Conservation (phyloP, 305 asterid species). For the Rubia peregrina region DNA sequence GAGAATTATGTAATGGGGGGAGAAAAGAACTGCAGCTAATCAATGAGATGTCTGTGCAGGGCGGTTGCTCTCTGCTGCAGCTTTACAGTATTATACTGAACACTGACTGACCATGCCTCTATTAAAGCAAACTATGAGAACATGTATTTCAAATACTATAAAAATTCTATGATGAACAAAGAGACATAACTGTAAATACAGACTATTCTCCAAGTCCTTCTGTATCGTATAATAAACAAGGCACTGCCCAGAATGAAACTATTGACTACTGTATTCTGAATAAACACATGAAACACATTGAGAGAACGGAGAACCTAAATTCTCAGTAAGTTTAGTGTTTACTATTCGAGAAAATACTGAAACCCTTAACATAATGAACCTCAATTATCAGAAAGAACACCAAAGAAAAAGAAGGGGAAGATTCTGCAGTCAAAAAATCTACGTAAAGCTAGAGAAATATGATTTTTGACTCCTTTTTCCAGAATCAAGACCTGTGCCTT, state of each 20-base stretch:
- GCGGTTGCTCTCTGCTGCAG: background rate
- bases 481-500: background rate
- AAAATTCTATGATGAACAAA: background rate
- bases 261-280: background rate
- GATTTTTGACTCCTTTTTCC: background rate
- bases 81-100: background rate
- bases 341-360: background rate
- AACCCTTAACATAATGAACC: background rate
- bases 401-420: background rate
- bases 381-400: background rate
- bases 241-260: background rate
- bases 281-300: background rate
- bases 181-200: background rate
- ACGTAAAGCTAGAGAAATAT: background rate
- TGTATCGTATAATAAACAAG: background rate
- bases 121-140: background rate
- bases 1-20: background rate
- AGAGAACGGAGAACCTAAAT: slow-evolving; percentile 1
- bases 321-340: background rate
- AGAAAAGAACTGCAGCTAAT: background rate
- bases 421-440: background rate
- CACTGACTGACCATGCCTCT: background rate
- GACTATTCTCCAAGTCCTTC: background rate
- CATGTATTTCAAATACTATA: background rate
- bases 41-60: background rate